Conservation (phyloP, 2,329 filamentous ascomycete species). For the Botrytis porri region DNA sequence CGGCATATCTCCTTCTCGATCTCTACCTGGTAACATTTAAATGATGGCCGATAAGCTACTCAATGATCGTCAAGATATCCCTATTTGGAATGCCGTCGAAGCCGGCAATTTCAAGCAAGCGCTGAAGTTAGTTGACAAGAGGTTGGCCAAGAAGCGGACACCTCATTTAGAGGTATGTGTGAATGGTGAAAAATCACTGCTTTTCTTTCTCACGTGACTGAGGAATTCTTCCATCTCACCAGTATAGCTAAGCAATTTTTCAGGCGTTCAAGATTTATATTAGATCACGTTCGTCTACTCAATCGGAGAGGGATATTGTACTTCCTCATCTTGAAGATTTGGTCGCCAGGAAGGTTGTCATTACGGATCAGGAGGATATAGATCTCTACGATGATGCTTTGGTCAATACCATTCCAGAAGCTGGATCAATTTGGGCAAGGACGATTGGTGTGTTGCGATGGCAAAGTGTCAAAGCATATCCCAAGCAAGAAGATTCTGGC, state of each 20-base stretch:
- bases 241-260: conserved; percentile 2
- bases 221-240: background rate
- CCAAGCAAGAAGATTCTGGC: conserved; percentile 36
- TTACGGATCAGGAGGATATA: conserved; percentile 35
- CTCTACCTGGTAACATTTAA: conserved; percentile 3
- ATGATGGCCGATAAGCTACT: conserved; percentile 31
- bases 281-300: conserved; percentile 29
- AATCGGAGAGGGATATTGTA: conserved; percentile 34
- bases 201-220: background rate
- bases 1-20: background rate
- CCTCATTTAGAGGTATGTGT: conserved; percentile 37
- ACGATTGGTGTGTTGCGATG: conserved; percentile 37
- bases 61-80: conserved; percentile 34
- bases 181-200: background rate
- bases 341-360: conserved; percentile 25
- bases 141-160: conserved; percentile 35
- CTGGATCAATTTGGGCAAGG: conserved; percentile 31
- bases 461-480: conserved; percentile 34
- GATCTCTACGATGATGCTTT: conserved; percentile 37
- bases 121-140: conserved; percentile 39
- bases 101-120: conserved; percentile 39
- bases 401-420: conserved; percentile 27
- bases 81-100: conserved; percentile 39
- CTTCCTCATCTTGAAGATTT: conserved; percentile 33
- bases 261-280: conserved; percentile 39